Conservation (phyloP, 805 yeast species). For the Cyberlindnera misumaiensis region DNA sequence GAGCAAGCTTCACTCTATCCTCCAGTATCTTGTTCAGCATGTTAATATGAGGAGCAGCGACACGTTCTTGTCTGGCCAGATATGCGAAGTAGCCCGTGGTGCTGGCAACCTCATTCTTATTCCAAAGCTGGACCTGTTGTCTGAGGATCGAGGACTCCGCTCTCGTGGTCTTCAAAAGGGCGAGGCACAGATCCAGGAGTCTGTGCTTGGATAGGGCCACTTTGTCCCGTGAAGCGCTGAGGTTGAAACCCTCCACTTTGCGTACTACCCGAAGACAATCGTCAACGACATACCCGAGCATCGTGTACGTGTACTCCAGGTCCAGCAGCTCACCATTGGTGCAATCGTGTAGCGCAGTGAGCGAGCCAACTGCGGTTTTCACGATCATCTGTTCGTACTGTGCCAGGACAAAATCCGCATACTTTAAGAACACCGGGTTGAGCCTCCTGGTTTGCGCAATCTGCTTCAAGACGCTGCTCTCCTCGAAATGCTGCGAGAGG, state of each 20-base stretch:
- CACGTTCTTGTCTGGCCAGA: slow-evolving; percentile 9
- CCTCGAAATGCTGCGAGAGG: slow-evolving; percentile 21
- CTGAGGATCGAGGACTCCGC: slow-evolving; percentile 11
- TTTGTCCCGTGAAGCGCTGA: neutral
- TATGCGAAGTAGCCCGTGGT: slow-evolving; percentile 17
- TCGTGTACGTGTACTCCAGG: slow-evolving; percentile 26
- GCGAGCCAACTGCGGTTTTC: slow-evolving; percentile 64
- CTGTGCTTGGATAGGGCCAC: slow-evolving; percentile 26
- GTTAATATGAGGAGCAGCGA: slow-evolving; percentile 10
- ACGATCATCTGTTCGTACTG: slow-evolving; percentile 62
- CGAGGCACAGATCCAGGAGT: slow-evolving; percentile 27
- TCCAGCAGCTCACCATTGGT: slow-evolving; percentile 54
- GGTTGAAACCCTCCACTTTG: slow-evolving; percentile 13
- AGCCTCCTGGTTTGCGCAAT: slow-evolving; percentile 23
- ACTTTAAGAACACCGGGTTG: slow-evolving; percentile 23
- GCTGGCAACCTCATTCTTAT: slow-evolving; percentile 10
- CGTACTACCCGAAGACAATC: slow-evolving; percentile 44
- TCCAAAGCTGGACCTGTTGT: slow-evolving; percentile 6
- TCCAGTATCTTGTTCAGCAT: slow-evolving; percentile 13
- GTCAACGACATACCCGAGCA: slow-evolving; percentile 35
- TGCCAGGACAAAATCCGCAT: slow-evolving; percentile 34
- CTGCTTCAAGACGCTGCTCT: slow-evolving; percentile 17
- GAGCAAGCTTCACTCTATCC: slow-evolving; percentile 12
- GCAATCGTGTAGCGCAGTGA: slow-evolving; percentile 60
- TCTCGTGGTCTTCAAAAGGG: slow-evolving; percentile 20